A percentile compares a stretch with the other conserved stretches of the same genome.
Conservation (phyloP, 2,329 filamentous ascomycete species). For the Triangularia verruculosa region DNA sequence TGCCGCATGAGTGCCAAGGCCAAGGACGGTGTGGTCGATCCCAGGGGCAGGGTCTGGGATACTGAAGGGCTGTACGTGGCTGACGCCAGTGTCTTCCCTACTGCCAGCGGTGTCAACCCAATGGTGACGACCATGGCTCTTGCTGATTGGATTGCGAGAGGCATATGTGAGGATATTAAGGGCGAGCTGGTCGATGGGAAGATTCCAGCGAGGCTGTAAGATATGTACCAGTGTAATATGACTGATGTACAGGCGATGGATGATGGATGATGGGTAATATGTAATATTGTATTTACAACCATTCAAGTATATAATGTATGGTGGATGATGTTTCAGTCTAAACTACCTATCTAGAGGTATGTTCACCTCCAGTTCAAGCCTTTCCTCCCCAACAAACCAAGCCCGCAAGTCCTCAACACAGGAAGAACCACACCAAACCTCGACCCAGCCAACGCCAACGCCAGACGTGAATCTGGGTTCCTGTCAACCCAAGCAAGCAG, state of each 20-base stretch:
- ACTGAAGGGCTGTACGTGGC: slow-evolving; percentile 64
- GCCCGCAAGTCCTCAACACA: neutral
- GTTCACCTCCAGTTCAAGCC: neutral
- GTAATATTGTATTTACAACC: neutral
- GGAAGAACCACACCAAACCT: neutral
- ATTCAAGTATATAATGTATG: neutral
- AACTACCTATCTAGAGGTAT: too few relatives aligned
- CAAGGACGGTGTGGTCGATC: slow-evolving; percentile 56
- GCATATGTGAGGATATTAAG: slow-evolving; percentile 49
- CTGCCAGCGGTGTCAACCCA: slow-evolving; percentile 75
- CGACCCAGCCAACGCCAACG: neutral
- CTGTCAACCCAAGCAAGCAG: slow-evolving; percentile 8
- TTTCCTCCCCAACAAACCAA: neutral
- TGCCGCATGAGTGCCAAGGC: slow-evolving; percentile 64
- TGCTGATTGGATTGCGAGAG: slow-evolving; percentile 61
- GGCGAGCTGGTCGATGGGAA: slow-evolving; percentile 12
- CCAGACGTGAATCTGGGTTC: neutral
- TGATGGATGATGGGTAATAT: neutral
- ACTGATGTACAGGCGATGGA: neutral
- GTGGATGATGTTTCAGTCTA: neutral
- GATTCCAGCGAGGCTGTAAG: slow-evolving; percentile 17
- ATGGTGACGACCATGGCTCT: slow-evolving; percentile 77
- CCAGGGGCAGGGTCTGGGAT: slow-evolving; percentile 62
- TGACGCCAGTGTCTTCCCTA: slow-evolving; percentile 74
- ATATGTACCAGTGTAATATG: neutral